phyloP scores from a whole-genome alignment of 306 rosid species.

The Quercus agrifolia region DNA sequence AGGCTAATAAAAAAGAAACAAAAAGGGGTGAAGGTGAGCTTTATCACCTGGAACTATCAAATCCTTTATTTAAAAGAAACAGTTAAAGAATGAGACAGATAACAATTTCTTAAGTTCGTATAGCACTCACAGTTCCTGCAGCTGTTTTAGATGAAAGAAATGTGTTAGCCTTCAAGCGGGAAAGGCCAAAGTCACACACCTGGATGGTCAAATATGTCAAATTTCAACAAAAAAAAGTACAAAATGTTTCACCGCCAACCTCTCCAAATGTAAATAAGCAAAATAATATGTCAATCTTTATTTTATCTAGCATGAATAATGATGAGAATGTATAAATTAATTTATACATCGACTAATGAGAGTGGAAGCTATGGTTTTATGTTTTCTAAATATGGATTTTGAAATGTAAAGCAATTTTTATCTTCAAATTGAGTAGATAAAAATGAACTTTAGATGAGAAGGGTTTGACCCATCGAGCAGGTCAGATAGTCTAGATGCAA shows the following conservation, averaged over 20 bases:
- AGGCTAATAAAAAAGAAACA: constrained; percentile 32
- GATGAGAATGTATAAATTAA: too few relatives aligned
- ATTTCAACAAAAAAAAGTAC: background rate
- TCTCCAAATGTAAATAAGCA: background rate
- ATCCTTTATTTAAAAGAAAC: background rate
- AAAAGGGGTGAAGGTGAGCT: background rate
- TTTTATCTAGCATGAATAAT: too few relatives aligned
- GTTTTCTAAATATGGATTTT: too few relatives aligned
- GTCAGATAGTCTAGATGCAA: too few relatives aligned
- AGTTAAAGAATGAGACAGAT: background rate
- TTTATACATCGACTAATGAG: too few relatives aligned
- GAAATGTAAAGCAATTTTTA: too few relatives aligned
- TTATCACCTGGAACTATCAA: constrained; percentile 25
- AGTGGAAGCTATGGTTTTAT: too few relatives aligned
- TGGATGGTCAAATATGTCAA: constrained; percentile 7
- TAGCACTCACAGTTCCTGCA: constrained; percentile 88
- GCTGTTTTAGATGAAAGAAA: constrained; percentile 91
- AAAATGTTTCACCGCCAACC: background rate
- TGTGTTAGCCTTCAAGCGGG: constrained; percentile 86
- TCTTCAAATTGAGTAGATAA: too few relatives aligned
- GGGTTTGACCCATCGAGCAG: too few relatives aligned
- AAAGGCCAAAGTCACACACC: constrained; percentile 96
- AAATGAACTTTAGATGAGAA: too few relatives aligned
- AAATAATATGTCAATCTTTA: too few relatives aligned
- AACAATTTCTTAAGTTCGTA: constrained; percentile 1